Percentiles rank a stretch among this genome's conserved stretches.
Conservation (phyloP, 2,329 filamentous ascomycete species). For the Acephala macrosclerotiorum region DNA sequence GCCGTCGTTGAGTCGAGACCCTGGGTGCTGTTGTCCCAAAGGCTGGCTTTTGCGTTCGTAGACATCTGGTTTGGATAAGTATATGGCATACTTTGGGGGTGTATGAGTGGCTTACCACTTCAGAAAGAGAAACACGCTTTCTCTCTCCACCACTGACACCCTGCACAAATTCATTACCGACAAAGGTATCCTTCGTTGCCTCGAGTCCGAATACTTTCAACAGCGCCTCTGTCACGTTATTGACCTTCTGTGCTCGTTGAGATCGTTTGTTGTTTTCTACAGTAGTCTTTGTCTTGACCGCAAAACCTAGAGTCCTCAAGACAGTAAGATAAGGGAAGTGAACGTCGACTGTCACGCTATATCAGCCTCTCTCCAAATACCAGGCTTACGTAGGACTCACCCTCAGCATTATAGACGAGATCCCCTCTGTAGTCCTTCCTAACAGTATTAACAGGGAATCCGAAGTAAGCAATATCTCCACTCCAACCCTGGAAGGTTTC, state of each 20-base stretch:
- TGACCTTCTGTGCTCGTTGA: conserved; percentile 40
- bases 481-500: conserved; percentile 46
- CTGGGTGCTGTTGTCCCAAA: conserved; percentile 75
- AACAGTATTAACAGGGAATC: neutral
- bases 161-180: conserved; percentile 49
- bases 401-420: neutral
- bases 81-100: neutral
- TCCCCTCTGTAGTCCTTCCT: neutral
- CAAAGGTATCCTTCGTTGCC: conserved; percentile 68
- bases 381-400: neutral
- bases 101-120: conserved; percentile 60
- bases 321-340: neutral
- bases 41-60: conserved; percentile 53
- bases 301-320: neutral
- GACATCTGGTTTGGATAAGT: neutral
- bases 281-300: neutral
- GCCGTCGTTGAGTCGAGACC: conserved; percentile 55
- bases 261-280: neutral
- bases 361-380: neutral
- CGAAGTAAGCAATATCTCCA: conserved; percentile 7
- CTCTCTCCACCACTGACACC: conserved; percentile 74
- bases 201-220: conserved; percentile 75
- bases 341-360: neutral
- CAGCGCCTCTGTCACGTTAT: conserved; percentile 57
- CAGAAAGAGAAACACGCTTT: conserved; percentile 81